phyloP scores from a whole-genome alignment of 257 asterid genomes.

The Plectranthus barbatus region DNA sequence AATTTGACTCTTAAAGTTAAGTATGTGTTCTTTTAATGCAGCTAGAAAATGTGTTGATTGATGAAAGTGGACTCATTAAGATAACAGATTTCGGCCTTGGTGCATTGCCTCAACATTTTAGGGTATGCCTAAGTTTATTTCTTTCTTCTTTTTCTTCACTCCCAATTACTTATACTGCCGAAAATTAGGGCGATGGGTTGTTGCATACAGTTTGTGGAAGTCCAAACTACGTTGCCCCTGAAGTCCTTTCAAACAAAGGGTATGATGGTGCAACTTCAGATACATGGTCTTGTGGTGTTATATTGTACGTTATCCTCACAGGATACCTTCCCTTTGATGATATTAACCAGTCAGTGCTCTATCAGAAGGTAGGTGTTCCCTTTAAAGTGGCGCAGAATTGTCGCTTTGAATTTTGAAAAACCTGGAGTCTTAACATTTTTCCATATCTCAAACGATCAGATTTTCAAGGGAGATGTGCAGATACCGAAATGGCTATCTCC shows the following conservation, averaged over 20 bases:
- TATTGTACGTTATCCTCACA: slow-evolving; percentile 78
- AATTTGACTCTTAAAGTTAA: neutral
- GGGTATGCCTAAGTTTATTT: slow-evolving; percentile 38
- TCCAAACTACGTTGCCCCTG: slow-evolving; percentile 99
- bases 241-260: slow-evolving; percentile 81
- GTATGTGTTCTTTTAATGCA: slow-evolving; percentile 24
- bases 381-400: neutral
- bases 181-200: slow-evolving; percentile 75
- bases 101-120: slow-evolving; percentile 91
- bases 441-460: slow-evolving; percentile 38
- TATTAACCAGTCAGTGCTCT: slow-evolving; percentile 85
- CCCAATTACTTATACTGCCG: neutral
- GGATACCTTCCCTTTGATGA: slow-evolving; percentile 98
- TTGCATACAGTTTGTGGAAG: slow-evolving; percentile 97
- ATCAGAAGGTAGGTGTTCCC: slow-evolving; percentile 78
- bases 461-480: slow-evolving; percentile 79
- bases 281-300: slow-evolving; percentile 95
- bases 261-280: slow-evolving; percentile 92
- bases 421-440: slow-evolving; percentile 3
- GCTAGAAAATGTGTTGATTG: slow-evolving; percentile 87
- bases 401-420: neutral
- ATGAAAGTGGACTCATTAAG: slow-evolving; percentile 60
- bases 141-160: neutral
- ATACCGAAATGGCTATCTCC: slow-evolving; percentile 92
- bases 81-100: slow-evolving; percentile 95